Base-by-base conservation (phyloP, 768 basidiomycete species). In the Tricholoma saponaceum region DNA sequence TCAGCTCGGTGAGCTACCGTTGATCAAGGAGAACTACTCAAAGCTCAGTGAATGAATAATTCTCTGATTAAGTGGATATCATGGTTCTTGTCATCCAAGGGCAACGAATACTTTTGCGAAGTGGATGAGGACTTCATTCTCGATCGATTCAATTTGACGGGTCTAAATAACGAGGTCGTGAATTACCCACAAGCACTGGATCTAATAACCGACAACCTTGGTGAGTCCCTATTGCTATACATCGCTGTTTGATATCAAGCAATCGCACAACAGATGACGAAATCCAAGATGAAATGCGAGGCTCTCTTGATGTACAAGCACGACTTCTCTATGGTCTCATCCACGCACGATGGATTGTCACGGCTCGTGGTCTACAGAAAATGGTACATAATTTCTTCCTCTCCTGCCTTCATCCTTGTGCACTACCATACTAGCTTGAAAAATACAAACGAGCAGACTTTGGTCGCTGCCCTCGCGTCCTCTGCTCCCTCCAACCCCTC, bases 41-140 rank as follows among this genome's bases (percentile, higher is more conserved):
- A 33, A 55, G 30, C 60, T 59, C 51, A 56, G 28, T 23, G 25
- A 54, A 57, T 51, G 23, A 53, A 43, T 14, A n/a, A 25, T 23
- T 18, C 28, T 30, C 33, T 51, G 30, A 44, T 22, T 62, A 95
- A n/a, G 92, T 98, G 95, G 95, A 95, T 96, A 64, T 93, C 94
- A 3, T 98, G 95, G 95, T 97, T 98, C 67, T 78, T 98, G 5
- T 92, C 92, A 20, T 95, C 93, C 18, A 97, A 97, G 70, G 95
- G 97, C 57, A 98, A 99, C 70, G 97, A 99, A 76, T 99, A 99
- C 77, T 98, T 98, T 67, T 97, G 96, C 72, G 95, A 98, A 78
- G 94, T 98, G 60, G 97, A 98, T 70, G 97, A 98, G 68, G 96
- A 98, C 73, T 98, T 98, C 71, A 98, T 99, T 66, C 81, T 97